Evolutionary conservation across 306 rosid genomes (phyloP), one percentile per base, ranked within the genome.

Genomic region (Casuarina cunninghamiana): DNA sequence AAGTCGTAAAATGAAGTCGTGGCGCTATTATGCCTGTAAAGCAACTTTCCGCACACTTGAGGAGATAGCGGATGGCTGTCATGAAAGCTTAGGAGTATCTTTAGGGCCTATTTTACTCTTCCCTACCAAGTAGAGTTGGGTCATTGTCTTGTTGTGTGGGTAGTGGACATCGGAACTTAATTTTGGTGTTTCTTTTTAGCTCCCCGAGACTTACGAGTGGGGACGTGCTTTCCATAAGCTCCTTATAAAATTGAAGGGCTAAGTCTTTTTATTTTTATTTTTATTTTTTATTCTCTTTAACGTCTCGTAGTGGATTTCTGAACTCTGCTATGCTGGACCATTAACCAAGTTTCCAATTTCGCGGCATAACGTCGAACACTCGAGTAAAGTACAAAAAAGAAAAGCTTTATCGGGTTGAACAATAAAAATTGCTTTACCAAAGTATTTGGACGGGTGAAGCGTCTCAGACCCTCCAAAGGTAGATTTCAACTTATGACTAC

Each of bases 1-100:
- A 78, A 72, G 75, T 42, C 12, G 75, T 2, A 32, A 19, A 43
- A 9, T 6, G 65, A 16, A 49, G 37, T 46, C 65, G 82, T 79
- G 82, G 78, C 26, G 82, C 68, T 53, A 72, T 73, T 10, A 79
- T 79, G 72, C 8, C 82, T 71, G 26, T 17, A 66, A 58, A 66
- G 69, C 44, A 51, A 53, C 53, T 71, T 50, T 60, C 37, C 67
- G 66, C 37, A 72, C 43, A 16, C 10, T 19, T 66, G 35, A 66
- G 71, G 50, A 66, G 42, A 66, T 66, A 41, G 35, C 35, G 71
- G 71, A 66, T 66, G 71, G 50, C 50, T 66, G 71, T 66, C 71
- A 66, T 66, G 37, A 8, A 42, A 41, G 32, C 26, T 19, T 66
- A 3, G 2, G 71, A 66, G 71, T 42, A 41, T 41, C 42, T 65